These are phyloP conservation scores for Fragaria vesca DNA, from an alignment of 306 rosid species.

Conservation along the genomic window DNA sequence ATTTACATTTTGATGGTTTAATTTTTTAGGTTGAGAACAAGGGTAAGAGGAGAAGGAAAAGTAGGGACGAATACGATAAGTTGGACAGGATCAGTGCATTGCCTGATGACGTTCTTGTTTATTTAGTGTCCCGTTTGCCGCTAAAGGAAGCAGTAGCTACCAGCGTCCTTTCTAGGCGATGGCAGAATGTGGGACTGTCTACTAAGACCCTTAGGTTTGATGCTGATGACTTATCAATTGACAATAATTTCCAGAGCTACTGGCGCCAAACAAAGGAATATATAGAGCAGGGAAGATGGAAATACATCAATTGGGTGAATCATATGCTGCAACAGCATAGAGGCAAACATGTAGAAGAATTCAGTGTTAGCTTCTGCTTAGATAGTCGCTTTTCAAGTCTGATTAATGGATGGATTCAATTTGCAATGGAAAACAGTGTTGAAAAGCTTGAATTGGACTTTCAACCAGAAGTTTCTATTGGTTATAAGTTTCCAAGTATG, in stretches of 20 bases:
- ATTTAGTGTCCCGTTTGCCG: not conserved
- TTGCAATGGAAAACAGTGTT: not conserved
- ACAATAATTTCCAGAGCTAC: too few relatives aligned
- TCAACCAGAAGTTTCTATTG: too few relatives aligned
- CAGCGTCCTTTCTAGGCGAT: not conserved
- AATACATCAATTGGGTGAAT: not conserved
- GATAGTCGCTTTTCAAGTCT: too few relatives aligned
- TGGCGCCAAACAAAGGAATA: not conserved
- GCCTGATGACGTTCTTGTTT: not conserved
- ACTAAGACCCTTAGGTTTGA: not conserved
- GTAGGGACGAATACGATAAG: not conserved
- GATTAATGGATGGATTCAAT: not conserved
- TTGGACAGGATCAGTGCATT: not conserved
- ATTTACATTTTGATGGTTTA: too few relatives aligned
- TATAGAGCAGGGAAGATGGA: not conserved
- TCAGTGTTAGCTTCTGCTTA: not conserved
- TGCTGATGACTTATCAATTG: not conserved
- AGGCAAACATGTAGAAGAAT: not conserved
- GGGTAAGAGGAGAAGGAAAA: not conserved
- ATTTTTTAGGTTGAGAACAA: too few relatives aligned
- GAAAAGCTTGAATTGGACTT: not conserved
- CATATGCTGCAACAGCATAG: not conserved
- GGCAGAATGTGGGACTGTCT: not conserved
- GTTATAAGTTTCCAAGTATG: not conserved
- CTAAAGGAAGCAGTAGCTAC: constrained; percentile 9